Base-by-base conservation (phyloP, 176 grass and related monocot species). In the Dendrocalamus sinicus region DNA sequence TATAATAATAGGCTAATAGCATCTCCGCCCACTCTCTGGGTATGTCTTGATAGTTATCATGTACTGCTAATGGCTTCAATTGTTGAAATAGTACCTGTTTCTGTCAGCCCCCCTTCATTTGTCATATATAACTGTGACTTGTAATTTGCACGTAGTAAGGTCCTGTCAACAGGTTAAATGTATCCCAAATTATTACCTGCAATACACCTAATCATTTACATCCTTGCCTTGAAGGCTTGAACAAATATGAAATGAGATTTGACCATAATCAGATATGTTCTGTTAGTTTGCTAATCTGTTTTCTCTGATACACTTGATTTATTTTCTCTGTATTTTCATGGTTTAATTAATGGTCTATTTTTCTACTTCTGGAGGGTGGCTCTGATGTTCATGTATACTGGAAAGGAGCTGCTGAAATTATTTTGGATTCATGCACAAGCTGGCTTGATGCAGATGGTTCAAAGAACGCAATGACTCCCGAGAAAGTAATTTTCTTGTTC, bases 341-440 rank as follows among this genome's bases (percentile, higher is more conserved):
- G 45, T 75, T 40, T 79, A 41, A 78, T 23, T 48, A 73, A 54
- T 53, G 1, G 26, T n/a, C 12, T 84, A 52, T 13, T 81, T 80
- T 52, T 23, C 55, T 84, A 16, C 54, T 81, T 84, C 41, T 89
- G 57, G 62, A 98, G 96, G 86, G 72, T 88, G 91, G 73, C 81
- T 68, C 88, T 76, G 91, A 94, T 46, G 86, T 98, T 70, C 96
- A 92, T 84, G 75, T 98, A 35, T 92, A 98, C 81, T 98, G 93
- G 93, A 98, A 98, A 92, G 96, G 96, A 70, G 96, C 96, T 24
- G 96, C 93, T 81, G 96, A 98, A 86, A 92, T 98, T 84, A 88
- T 98, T 89, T 79, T 98, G 73, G 86, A 89, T 40, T 89, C 91
- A 55, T 98, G 96, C 86, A 92, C 90, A 8, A 57, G 61, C 76